Conservation (phyloP, 768 basidiomycete species). For the Pisolithus sp. region DNA sequence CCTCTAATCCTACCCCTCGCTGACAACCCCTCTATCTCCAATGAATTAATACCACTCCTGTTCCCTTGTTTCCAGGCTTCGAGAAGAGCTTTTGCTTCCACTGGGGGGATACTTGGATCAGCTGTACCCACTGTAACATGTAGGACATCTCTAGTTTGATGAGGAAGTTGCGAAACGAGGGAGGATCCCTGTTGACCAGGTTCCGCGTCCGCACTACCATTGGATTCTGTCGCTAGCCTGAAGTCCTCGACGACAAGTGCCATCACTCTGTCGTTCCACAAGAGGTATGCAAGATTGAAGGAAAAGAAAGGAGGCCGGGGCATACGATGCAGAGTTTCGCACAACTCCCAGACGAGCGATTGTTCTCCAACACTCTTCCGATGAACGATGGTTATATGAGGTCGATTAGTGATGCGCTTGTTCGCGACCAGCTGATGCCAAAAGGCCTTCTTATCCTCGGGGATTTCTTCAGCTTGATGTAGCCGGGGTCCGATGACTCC, state of each 20-base stretch:
- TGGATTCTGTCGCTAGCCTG: slow-evolving; percentile 25
- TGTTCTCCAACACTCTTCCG: slow-evolving; percentile 36
- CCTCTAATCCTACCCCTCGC: slow-evolving; percentile 29
- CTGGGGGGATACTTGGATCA: slow-evolving; percentile 42
- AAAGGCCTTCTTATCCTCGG: slow-evolving; percentile 31
- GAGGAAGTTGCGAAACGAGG: slow-evolving; percentile 44
- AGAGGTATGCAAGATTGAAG: slow-evolving; percentile 52
- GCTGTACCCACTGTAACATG: slow-evolving; percentile 88
- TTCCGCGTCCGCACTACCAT: slow-evolving; percentile 23
- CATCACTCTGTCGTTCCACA: slow-evolving; percentile 81
- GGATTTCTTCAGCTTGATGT: slow-evolving; percentile 24
- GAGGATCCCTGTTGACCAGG: slow-evolving; percentile 32
- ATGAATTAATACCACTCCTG: slow-evolving; percentile 19
- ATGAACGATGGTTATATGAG: slow-evolving; percentile 90
- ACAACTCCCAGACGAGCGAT: slow-evolving; percentile 39
- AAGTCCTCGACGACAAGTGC: slow-evolving; percentile 66
- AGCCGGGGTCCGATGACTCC: slow-evolving; percentile 41
- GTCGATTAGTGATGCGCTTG: slow-evolving; percentile 47
- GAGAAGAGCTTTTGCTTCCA: slow-evolving; percentile 69
- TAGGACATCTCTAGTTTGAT: slow-evolving; percentile 43
- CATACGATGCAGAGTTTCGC: slow-evolving; percentile 10
- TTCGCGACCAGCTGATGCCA: slow-evolving; percentile 42
- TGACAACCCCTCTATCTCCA: slow-evolving; percentile 23
- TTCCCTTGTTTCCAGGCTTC: slow-evolving; percentile 41
- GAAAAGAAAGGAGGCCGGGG: slow-evolving; percentile 47